Percentiles rank a stretch among this genome's conserved stretches.
Evolutionary conservation across 1,139 yeast genomes (phyloP).

Genomic region (Hyphopichia fennica): DNA sequence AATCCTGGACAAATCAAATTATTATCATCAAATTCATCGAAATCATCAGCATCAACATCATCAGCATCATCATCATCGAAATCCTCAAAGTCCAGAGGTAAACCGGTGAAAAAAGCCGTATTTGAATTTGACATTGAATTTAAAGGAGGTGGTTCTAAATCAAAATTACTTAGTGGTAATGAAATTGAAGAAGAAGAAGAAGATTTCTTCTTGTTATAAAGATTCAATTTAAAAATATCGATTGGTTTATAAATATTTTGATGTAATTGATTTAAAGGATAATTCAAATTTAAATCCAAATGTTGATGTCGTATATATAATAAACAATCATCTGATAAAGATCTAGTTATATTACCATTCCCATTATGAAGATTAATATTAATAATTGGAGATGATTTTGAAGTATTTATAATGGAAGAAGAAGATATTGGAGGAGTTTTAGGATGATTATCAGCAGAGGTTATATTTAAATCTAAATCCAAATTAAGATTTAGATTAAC

Average conservation of each 20-base stretch:
- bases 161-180: background rate
- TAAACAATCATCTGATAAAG: background rate
- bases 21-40: constrained; percentile 3
- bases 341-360: background rate
- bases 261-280: too few relatives aligned
- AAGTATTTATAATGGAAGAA: background rate
- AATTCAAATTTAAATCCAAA: background rate
- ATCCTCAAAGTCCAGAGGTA: constrained; percentile 6
- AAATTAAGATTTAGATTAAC: too few relatives aligned
- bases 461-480: constrained; percentile 10
- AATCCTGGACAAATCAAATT: constrained; percentile 31
- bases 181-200: background rate
- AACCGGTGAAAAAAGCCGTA: too few relatives aligned
- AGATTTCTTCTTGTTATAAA: background rate
- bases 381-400: background rate
- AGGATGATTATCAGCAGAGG: too few relatives aligned
- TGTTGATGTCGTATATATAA: background rate
- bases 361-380: background rate
- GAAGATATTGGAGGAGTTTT: background rate
- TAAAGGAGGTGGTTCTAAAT: background rate
- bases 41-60: constrained; percentile 11
- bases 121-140: background rate
- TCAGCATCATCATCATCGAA: constrained; percentile 9
- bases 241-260: too few relatives aligned
- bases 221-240: background rate